These are phyloP conservation scores for Brassica nigra DNA, from an alignment of 345 rosid species.

Conservation along the genomic window DNA sequence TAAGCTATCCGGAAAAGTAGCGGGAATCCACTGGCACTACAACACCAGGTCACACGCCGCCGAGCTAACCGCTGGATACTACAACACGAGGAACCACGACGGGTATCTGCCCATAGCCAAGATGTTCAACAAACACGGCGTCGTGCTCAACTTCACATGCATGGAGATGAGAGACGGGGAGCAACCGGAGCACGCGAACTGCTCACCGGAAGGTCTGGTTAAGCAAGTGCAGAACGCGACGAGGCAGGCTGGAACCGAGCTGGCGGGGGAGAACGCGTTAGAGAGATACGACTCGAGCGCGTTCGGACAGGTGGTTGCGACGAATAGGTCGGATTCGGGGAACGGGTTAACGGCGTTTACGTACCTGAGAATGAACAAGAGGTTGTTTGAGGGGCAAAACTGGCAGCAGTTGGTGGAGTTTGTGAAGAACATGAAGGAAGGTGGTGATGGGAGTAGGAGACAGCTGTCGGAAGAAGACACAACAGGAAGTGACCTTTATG, in stretches of 20 bases:
- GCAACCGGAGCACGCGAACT: constrained; percentile 69
- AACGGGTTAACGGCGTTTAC: constrained; percentile 84
- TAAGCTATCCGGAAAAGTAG: constrained; percentile 79
- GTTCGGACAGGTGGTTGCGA: constrained; percentile 70
- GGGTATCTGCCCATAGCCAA: constrained; percentile 81
- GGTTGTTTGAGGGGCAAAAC: constrained; percentile 77
- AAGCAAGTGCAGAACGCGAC: constrained; percentile 82
- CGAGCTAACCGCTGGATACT: constrained; percentile 90
- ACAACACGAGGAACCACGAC: constrained; percentile 72
- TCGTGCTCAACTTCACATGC: constrained; percentile 88
- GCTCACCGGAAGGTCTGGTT: constrained; percentile 93
- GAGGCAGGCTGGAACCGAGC: constrained; percentile 55
- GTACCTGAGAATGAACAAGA: constrained; percentile 81
- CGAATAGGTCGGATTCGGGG: constrained; percentile 75
- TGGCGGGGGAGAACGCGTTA: constrained; percentile 92
- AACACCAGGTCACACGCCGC: constrained; percentile 93
- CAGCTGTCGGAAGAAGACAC: constrained; percentile 56
- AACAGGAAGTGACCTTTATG: constrained; percentile 58
- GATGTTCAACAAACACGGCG: constrained; percentile 68
- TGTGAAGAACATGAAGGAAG: constrained; percentile 78
- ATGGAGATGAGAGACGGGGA: constrained; percentile 91
- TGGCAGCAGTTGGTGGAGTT: constrained; percentile 85
- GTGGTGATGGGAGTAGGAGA: constrained; percentile 44
- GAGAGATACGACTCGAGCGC: constrained; percentile 82
- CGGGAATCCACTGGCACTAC: constrained; percentile 98